phyloP scores from a whole-genome alignment of 2,329 filamentous ascomycete species.

The Epichloe glyceriae region DNA sequence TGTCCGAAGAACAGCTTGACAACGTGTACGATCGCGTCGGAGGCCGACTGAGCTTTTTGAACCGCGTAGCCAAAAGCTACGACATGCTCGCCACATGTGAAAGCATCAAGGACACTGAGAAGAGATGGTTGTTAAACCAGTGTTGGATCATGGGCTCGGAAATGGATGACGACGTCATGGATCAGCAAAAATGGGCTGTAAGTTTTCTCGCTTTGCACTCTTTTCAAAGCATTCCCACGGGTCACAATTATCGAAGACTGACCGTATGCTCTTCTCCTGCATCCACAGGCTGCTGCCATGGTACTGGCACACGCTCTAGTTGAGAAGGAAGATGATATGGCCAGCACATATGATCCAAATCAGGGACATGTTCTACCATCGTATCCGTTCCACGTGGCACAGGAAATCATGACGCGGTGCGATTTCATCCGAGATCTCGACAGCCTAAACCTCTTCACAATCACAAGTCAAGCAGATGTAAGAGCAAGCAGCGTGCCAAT shows the following conservation, averaged over 20 bases:
- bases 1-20: slow-evolving; percentile 45
- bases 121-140: slow-evolving; percentile 66
- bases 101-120: slow-evolving; percentile 55
- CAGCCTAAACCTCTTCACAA: slow-evolving; percentile 88
- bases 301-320: slow-evolving; percentile 83
- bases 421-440: slow-evolving; percentile 93
- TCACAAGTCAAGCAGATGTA: slow-evolving; percentile 75
- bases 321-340: slow-evolving; percentile 58
- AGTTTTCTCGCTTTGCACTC: slow-evolving; percentile 6
- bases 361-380: slow-evolving; percentile 66
- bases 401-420: slow-evolving; percentile 87
- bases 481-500: slow-evolving; percentile 92
- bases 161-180: slow-evolving; percentile 96
- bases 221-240: neutral
- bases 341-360: slow-evolving; percentile 52
- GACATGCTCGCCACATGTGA: slow-evolving; percentile 74
- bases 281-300: slow-evolving; percentile 67
- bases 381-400: slow-evolving; percentile 68
- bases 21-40: slow-evolving; percentile 79
- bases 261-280: neutral
- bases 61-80: slow-evolving; percentile 71
- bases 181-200: slow-evolving; percentile 91
- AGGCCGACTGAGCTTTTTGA: slow-evolving; percentile 77
- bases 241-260: neutral
- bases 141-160: slow-evolving; percentile 61